phyloP scores from a whole-genome alignment of 805 yeast genomes.

The Wickerhamomyces pijperi region DNA sequence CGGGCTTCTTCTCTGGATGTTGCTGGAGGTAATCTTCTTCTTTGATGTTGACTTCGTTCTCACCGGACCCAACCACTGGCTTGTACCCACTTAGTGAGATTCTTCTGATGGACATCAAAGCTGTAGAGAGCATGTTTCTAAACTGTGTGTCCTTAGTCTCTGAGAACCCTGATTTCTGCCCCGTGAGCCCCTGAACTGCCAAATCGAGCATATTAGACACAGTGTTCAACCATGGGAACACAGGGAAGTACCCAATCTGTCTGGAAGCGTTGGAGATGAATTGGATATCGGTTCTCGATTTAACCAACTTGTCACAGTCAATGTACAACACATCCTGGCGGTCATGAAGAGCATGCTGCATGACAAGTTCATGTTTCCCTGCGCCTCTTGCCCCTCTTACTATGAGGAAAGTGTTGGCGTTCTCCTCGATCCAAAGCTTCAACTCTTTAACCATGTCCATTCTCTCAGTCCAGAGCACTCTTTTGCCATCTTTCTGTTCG shows the following conservation, averaged over 20 bases:
- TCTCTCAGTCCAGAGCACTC: conserved; percentile 61
- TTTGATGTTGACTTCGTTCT: conserved; percentile 28
- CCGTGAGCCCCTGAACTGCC: conserved; percentile 82
- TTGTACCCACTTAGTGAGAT: conserved; percentile 40
- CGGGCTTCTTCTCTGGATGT: conserved; percentile 79
- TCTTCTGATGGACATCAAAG: conserved; percentile 63
- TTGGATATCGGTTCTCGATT: conserved; percentile 62
- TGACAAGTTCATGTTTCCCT: conserved; percentile 77
- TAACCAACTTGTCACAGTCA: conserved; percentile 70
- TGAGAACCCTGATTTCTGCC: conserved; percentile 84
- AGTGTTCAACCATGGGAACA: conserved; percentile 85
- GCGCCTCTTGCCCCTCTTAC: conserved; percentile 91
- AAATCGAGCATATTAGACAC: conserved; percentile 72
- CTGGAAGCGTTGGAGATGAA: conserved; percentile 59
- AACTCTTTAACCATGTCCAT: conserved; percentile 56
- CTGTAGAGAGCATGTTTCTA: conserved; percentile 65
- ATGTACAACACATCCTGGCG: conserved; percentile 54
- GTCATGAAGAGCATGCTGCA: conserved; percentile 50
- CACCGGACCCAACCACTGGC: conserved; percentile 21
- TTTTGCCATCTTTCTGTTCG: conserved; percentile 13
- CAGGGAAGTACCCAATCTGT: conserved; percentile 85
- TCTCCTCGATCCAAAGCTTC: conserved; percentile 74
- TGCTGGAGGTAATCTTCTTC: conserved; percentile 79
- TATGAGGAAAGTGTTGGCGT: conserved; percentile 80
- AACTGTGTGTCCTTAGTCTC: conserved; percentile 76